These are phyloP conservation scores for Penicillium alfredii DNA, from an alignment of 495 filamentous ascomycete genomes.

Conservation along the genomic window DNA sequence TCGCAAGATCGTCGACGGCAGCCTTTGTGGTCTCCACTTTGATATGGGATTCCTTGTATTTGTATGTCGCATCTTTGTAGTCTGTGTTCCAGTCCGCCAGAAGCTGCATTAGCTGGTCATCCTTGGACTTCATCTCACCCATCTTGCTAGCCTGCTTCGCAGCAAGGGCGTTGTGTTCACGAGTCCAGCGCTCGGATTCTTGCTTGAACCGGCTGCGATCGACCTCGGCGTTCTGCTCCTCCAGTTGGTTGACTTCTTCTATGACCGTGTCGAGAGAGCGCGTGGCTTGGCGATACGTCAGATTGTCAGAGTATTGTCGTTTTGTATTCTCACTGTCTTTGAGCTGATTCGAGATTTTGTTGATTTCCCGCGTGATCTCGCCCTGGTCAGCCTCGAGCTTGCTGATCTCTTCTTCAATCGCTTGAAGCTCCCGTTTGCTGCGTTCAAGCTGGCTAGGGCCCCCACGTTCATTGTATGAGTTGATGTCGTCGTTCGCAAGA, in stretches of 20 bases:
- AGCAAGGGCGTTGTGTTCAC: conserved; percentile 52
- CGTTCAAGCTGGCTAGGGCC: conserved; percentile 65
- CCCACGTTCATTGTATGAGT: conserved; percentile 69
- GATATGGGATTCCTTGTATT: conserved; percentile 84
- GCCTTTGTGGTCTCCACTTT: conserved; percentile 90
- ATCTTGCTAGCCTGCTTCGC: conserved; percentile 58
- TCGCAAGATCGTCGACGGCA: conserved; percentile 80
- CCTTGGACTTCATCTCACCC: conserved; percentile 73
- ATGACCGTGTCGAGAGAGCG: conserved; percentile 59
- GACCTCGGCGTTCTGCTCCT: conserved; percentile 72
- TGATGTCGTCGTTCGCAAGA: conserved; percentile 68
- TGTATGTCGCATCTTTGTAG: conserved; percentile 73
- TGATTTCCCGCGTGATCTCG: conserved; percentile 60
- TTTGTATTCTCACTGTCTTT: conserved; percentile 72
- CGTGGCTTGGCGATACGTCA: conserved; percentile 70
- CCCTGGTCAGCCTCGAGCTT: conserved; percentile 61
- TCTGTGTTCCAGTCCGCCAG: conserved; percentile 75
- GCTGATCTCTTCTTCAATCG: conserved; percentile 57
- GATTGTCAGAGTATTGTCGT: conserved; percentile 78
- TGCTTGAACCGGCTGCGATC: conserved; percentile 68
- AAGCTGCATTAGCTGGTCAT: conserved; percentile 64
- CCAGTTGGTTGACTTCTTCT: conserved; percentile 67
- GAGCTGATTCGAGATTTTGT: conserved; percentile 71
- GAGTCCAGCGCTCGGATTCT: conserved; percentile 60
- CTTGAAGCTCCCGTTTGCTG: conserved; percentile 62